These are phyloP conservation scores for Phytophthora kernoviae DNA, from an alignment of 352 stramenopile genomes.

Conservation along the genomic window DNA sequence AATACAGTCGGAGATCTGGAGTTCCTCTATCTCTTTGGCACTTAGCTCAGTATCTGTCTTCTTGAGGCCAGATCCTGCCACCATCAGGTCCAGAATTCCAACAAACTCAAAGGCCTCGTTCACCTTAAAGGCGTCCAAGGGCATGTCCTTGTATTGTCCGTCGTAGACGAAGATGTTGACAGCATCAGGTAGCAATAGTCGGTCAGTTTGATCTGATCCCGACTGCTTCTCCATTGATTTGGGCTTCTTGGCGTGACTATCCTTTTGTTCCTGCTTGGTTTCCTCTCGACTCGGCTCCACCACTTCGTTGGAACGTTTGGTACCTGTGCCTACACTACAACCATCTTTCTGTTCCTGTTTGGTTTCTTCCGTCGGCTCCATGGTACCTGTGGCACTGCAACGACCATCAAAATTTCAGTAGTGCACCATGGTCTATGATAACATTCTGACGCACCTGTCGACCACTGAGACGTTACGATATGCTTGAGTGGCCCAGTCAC, in stretches of 20 bases:
- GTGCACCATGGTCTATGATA: no score
- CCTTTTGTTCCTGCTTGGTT: slow-evolving; percentile 1
- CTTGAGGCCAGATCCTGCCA: slow-evolving; percentile 33
- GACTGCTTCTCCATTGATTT: slow-evolving; percentile 24
- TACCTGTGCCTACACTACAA: slow-evolving; percentile 39
- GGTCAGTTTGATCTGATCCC: slow-evolving; percentile 1
- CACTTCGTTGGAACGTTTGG: slow-evolving; percentile 50
- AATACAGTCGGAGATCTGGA: slow-evolving; percentile 72
- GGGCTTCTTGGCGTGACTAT: slow-evolving; percentile 44
- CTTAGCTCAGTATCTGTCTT: slow-evolving; percentile 17
- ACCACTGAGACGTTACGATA: slow-evolving; percentile 24
- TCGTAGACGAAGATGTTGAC: slow-evolving; percentile 82
- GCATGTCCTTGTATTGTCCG: slow-evolving; percentile 51
- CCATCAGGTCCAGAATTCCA: slow-evolving; percentile 70
- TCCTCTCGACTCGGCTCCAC: slow-evolving; percentile 9
- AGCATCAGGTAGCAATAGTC: slow-evolving; percentile 34
- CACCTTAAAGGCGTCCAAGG: slow-evolving; percentile 71
- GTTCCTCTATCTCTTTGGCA: slow-evolving; percentile 47
- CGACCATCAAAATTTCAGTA: slow-evolving; percentile 1
- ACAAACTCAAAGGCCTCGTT: slow-evolving; percentile 88
- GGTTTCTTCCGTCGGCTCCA: slow-evolving; percentile 6
- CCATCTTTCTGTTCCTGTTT: slow-evolving; percentile 11
- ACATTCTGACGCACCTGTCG: no score
- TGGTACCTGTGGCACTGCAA: slow-evolving; percentile 36
- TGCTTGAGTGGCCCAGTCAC: slow-evolving; percentile 48